Evolutionary conservation across 768 basidiomycete genomes (phyloP).

Genomic region (Leccinum longicurvipes): DNA sequence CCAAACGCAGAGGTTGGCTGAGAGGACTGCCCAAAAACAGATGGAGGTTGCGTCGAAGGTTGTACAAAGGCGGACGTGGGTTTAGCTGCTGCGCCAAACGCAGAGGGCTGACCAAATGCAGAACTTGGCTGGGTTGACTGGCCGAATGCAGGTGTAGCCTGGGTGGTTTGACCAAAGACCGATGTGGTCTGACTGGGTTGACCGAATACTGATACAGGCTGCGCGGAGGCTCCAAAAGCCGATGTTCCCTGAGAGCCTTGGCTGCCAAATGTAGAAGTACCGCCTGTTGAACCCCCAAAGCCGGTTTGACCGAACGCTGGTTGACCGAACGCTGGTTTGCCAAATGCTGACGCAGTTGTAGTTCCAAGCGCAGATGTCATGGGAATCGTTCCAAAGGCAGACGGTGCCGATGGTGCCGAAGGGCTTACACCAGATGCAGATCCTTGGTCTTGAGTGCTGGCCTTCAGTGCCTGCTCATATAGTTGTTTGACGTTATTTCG

Average conservation of each 20-base stretch:
- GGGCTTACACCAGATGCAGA: conserved; percentile 7
- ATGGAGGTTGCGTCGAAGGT: conserved; percentile 28
- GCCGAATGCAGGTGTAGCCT: conserved; percentile 29
- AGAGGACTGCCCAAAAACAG: conserved; percentile 34
- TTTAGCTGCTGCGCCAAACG: conserved; percentile 33
- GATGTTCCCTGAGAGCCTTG: conserved; percentile 29
- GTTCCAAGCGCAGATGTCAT: conserved; percentile 33
- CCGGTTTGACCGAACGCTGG: conserved; percentile 39
- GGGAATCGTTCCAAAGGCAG: conserved; percentile 39
- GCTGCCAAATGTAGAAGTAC: conserved; percentile 22
- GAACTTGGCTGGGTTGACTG: conserved; percentile 33
- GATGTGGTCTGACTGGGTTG: conserved; percentile 34
- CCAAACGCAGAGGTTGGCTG: conserved; percentile 37
- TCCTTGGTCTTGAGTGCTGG: conserved; percentile 30
- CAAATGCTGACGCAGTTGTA: conserved; percentile 21
- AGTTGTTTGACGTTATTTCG: conserved; percentile 46
- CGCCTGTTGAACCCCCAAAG: conserved; percentile 18
- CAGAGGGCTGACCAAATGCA: conserved; percentile 38
- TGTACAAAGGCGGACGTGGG: conserved; percentile 24
- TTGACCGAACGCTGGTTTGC: conserved; percentile 34
- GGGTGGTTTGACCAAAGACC: conserved; percentile 35
- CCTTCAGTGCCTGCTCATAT: conserved; percentile 50
- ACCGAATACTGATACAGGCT: conserved; percentile 37
- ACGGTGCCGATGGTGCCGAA: conserved; percentile 27
- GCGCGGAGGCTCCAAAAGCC: conserved; percentile 34